Evolutionary conservation across 2,329 filamentous ascomycete genomes (phyloP).

Genomic region (Trichoderma sp.): DNA sequence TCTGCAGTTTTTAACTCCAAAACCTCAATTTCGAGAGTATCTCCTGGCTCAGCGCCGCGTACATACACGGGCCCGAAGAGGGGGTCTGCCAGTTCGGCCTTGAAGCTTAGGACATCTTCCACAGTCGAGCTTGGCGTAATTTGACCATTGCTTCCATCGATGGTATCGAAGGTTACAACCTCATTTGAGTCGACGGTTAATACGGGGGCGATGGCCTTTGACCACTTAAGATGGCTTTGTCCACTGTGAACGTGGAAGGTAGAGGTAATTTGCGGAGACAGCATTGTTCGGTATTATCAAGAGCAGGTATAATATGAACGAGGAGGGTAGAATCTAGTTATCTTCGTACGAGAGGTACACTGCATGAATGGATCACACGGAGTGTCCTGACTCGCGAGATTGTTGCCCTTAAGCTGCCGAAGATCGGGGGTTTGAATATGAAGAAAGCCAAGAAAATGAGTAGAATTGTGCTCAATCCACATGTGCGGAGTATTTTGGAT

Average conservation of each 20-base stretch:
- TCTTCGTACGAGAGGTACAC: neutral
- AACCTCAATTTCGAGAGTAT: constrained; percentile 2
- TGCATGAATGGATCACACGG: neutral
- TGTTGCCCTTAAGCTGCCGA: neutral
- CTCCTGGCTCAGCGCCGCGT: neutral
- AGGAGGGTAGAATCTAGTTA: neutral
- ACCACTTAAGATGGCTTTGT: constrained; percentile 7
- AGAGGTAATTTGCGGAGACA: neutral
- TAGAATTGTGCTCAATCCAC: neutral
- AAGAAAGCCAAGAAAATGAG: neutral
- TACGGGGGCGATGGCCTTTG: neutral
- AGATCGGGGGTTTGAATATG: neutral
- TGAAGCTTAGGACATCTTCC: neutral
- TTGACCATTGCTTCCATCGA: constrained; percentile 6
- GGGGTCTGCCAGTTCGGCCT: neutral
- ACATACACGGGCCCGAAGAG: constrained; percentile 3
- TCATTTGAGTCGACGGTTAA: constrained; percentile 1
- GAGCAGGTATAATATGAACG: neutral
- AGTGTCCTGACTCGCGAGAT: neutral
- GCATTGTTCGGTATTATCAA: neutral
- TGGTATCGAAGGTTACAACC: neutral
- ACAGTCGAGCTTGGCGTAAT: neutral
- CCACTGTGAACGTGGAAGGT: neutral
- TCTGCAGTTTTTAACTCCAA: neutral
- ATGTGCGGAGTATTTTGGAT: neutral